A percentile compares a stretch with the other conserved stretches of the same genome.
These are phyloP conservation scores for Colletotrichum falcatum DNA, from an alignment of 2,329 filamentous ascomycete genomes.

Conservation along the genomic window DNA sequence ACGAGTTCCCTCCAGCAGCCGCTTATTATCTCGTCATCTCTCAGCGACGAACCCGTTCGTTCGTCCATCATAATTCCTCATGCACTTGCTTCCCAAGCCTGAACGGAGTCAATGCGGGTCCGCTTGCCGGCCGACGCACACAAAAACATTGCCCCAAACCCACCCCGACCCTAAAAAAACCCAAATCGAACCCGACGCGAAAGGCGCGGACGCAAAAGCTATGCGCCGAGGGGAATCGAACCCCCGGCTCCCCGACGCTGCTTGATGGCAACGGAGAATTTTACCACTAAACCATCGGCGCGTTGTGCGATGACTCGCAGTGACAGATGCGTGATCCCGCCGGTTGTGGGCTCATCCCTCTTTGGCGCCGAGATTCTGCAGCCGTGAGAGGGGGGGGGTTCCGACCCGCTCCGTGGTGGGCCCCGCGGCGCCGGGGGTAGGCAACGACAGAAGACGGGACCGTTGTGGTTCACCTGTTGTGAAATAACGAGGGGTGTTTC, in stretches of 20 bases:
- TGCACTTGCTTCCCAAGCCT: no score
- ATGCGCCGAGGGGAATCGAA: constrained; percentile 39
- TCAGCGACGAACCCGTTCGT: no score
- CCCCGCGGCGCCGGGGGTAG: not conserved
- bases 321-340: accelerated
- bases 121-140: not conserved
- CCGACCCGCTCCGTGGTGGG: not conserved
- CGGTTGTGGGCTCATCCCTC: not conserved
- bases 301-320: not conserved
- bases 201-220: not conserved
- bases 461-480: no score
- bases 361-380: accelerated
- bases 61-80: no score
- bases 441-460: not conserved
- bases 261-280: constrained; percentile 39
- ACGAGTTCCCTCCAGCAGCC: no score
- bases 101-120: not conserved
- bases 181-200: no score
- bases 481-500: not conserved
- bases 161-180: no score
- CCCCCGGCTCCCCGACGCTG: constrained; percentile 39
- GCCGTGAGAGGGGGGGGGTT: not conserved
- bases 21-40: no score
- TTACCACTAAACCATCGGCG: constrained; percentile 41
- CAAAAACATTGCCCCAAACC: not conserved